These are phyloP conservation scores for Chlamydomonas schloesseri DNA, from an alignment of 139 green algal genomes.

Conservation along the genomic window DNA sequence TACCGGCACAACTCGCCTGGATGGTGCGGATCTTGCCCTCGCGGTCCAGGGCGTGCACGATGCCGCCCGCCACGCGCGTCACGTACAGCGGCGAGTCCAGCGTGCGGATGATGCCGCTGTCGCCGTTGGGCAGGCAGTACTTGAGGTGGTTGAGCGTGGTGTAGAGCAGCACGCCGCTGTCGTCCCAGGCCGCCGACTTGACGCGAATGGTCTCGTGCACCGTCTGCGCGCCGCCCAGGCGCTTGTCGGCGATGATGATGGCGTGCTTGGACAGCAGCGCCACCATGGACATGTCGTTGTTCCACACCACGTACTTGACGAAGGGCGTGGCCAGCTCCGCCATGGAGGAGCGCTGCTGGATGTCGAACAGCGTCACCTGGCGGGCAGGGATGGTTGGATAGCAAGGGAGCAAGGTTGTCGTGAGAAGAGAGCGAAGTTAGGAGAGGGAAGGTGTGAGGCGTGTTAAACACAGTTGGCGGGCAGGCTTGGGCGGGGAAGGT, in stretches of 20 bases:
- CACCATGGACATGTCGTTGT: conserved; percentile 92
- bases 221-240: conserved; percentile 88
- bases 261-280: conserved; percentile 98
- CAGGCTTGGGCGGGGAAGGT: no score
- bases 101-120: conserved; percentile 98
- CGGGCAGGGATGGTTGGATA: no score
- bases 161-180: conserved; percentile 97
- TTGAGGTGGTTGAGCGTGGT: conserved; percentile 99
- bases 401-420: no score
- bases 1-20: no score
- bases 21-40: conserved; percentile 94
- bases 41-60: conserved; percentile 94
- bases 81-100: conserved; percentile 98
- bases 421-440: no score
- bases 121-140: conserved; percentile 98
- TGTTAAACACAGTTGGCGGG: no score
- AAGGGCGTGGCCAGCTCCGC: conserved; percentile 92
- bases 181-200: conserved; percentile 95
- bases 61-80: conserved; percentile 74
- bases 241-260: conserved; percentile 96
- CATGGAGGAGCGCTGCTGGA: conserved; percentile 93
- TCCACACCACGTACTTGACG: conserved; percentile 99
- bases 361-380: conserved; percentile 95
- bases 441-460: no score
- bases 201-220: conserved; percentile 98